Evolutionary conservation across 1,284 basidiomycete genomes (phyloP).

Genomic region (Melampsora americana): DNA sequence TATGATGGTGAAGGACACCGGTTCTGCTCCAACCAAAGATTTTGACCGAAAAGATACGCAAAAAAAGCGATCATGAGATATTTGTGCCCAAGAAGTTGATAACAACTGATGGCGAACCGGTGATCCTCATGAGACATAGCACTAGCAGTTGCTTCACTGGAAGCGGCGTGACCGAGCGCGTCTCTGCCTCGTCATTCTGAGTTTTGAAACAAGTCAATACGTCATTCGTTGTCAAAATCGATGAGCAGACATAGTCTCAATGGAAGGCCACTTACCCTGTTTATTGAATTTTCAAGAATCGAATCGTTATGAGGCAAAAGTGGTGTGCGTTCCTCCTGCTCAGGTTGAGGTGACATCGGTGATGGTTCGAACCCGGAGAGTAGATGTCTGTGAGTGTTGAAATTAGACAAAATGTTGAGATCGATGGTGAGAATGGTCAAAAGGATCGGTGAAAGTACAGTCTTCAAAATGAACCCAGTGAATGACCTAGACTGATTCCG

Average conservation of each 20-base stretch:
- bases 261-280: neutral
- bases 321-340: neutral
- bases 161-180: neutral
- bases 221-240: neutral
- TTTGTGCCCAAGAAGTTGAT: neutral
- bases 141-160: neutral
- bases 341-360: neutral
- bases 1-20: slow-evolving; percentile 9
- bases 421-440: too few relatives aligned
- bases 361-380: neutral
- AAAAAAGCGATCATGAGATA: too few relatives aligned
- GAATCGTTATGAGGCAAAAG: neutral
- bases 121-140: slow-evolving; percentile 2
- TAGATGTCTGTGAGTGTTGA: neutral
- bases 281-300: neutral
- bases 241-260: neutral
- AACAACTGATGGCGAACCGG: neutral
- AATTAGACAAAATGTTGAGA: too few relatives aligned
- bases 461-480: too few relatives aligned
- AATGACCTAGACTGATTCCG: too few relatives aligned
- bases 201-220: neutral
- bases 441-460: too few relatives aligned
- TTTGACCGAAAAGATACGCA: too few relatives aligned
- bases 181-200: neutral
- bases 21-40: neutral